phyloP scores from a whole-genome alignment of 2,329 filamentous ascomycete species.

The Rhynchosporium agropyri region DNA sequence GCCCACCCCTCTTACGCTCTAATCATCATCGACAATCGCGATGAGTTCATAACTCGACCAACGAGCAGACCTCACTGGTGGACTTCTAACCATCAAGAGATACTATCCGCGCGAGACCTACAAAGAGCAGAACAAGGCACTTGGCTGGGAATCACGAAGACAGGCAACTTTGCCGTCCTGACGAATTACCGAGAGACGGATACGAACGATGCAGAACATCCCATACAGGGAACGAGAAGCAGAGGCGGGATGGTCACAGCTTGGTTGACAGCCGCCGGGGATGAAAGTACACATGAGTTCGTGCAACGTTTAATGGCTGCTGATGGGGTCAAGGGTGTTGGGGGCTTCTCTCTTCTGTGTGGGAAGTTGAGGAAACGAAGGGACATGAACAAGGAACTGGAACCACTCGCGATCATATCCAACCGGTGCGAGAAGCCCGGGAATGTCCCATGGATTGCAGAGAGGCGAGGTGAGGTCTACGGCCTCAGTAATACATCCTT shows the following conservation, averaged over 20 bases:
- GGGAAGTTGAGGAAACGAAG: conserved; percentile 54
- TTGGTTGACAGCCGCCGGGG: conserved; percentile 56
- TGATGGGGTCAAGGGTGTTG: conserved; percentile 59
- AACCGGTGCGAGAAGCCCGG: conserved; percentile 58
- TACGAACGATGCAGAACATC: conserved; percentile 52
- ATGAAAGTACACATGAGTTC: conserved; percentile 53
- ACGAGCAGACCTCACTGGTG: conserved; percentile 68
- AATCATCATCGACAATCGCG: conserved; percentile 77
- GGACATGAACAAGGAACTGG: conserved; percentile 38
- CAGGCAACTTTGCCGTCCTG: conserved; percentile 63
- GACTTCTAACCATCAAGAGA: conserved; percentile 41
- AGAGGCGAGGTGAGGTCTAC: conserved; percentile 54
- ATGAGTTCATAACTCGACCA: conserved; percentile 69
- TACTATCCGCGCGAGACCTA: conserved; percentile 64
- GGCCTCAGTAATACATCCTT: conserved; percentile 66
- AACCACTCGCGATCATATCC: conserved; percentile 62
- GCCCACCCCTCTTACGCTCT: conserved; percentile 75
- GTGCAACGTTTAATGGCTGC: conserved; percentile 56
- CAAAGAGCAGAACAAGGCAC: conserved; percentile 65
- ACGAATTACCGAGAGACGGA: conserved; percentile 67
- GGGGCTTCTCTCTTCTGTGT: conserved; percentile 68
- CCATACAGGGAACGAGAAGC: conserved; percentile 57
- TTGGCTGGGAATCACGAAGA: conserved; percentile 65
- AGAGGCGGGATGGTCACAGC: conserved; percentile 66
- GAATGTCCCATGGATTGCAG: conserved; percentile 60